Conservation (phyloP, 2,329 filamentous ascomycete species). For the Fusarium compactum region DNA sequence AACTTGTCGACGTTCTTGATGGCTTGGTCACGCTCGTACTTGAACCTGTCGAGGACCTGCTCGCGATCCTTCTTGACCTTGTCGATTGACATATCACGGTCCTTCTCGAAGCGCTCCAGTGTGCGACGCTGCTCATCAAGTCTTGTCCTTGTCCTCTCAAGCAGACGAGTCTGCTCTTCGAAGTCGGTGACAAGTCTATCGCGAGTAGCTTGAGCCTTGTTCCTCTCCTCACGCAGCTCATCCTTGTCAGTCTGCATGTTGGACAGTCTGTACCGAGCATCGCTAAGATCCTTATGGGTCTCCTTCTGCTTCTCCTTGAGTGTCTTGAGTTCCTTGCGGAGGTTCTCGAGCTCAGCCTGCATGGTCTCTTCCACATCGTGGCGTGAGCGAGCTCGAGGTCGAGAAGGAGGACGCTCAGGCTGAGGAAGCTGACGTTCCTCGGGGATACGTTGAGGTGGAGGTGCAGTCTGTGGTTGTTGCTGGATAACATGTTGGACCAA, state of each 20-base stretch:
- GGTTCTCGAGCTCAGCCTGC: constrained; percentile 41
- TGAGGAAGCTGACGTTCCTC: constrained; percentile 33
- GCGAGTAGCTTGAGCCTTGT: constrained; percentile 40
- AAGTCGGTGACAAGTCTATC: constrained; percentile 40
- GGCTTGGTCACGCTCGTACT: constrained; percentile 36
- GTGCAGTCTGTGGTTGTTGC: constrained; percentile 24
- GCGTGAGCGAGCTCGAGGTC: constrained; percentile 36
- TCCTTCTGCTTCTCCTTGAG: constrained; percentile 44
- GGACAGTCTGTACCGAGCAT: constrained; percentile 42
- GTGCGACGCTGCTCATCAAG: constrained; percentile 40
- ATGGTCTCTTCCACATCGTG: constrained; percentile 40
- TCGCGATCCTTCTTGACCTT: constrained; percentile 42
- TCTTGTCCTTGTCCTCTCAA: constrained; percentile 33
- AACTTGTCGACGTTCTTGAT: constrained; percentile 37
- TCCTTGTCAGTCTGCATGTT: constrained; percentile 45
- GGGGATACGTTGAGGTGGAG: constrained; percentile 29
- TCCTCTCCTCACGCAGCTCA: constrained; percentile 43
- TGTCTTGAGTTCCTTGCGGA: constrained; percentile 36
- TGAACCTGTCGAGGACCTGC: constrained; percentile 22
- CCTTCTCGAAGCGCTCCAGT: constrained; percentile 38
- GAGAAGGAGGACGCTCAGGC: constrained; percentile 29
- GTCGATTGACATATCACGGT: constrained; percentile 34
- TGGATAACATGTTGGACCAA: constrained; percentile 27
- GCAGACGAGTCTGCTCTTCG: constrained; percentile 31
- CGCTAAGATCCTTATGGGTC: constrained; percentile 40